A percentile compares a stretch with the other conserved stretches of the same genome.
phyloP scores from a whole-genome alignment of 228 moss, liverwort and hornwort species.

The Sphagnum magellanicum region DNA sequence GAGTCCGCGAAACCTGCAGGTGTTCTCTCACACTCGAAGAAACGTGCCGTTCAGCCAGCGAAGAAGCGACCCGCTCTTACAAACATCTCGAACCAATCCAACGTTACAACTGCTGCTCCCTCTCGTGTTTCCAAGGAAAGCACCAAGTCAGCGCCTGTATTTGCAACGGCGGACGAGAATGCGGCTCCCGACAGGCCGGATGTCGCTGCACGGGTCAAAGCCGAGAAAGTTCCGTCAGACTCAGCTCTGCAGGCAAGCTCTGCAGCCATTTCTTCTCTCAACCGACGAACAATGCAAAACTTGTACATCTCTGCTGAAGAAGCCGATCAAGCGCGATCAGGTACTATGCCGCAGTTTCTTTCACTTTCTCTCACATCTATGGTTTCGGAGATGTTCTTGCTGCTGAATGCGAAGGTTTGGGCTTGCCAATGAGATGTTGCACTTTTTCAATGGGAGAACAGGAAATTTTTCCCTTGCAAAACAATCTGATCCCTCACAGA shows the following conservation, averaged over 20 bases:
- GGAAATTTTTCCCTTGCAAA: too few species aligned
- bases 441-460: too few species aligned
- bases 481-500: too few species aligned
- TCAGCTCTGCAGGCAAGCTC: slow-evolving; percentile 18
- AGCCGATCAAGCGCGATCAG: too few species aligned
- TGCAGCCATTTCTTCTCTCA: slow-evolving; percentile 41
- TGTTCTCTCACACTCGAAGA: slow-evolving; percentile 34
- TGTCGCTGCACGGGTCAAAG: neutral
- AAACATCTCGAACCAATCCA: slow-evolving; percentile 11
- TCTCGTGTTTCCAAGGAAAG: slow-evolving; percentile 7
- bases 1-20: slow-evolving; percentile 16
- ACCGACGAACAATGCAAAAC: slow-evolving; percentile 38
- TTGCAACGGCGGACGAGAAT: slow-evolving; percentile 14
- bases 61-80: slow-evolving; percentile 21
- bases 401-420: too few species aligned
- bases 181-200: slow-evolving; percentile 16
- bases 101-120: slow-evolving; percentile 5
- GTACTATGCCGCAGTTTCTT: too few species aligned
- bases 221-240: slow-evolving; percentile 6
- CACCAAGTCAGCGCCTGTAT: neutral
- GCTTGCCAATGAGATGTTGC: too few species aligned
- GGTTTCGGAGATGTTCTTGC: too few species aligned
- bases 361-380: too few species aligned
- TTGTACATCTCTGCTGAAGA: slow-evolving; percentile 29
- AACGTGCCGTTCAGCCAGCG: slow-evolving; percentile 24